These are phyloP conservation scores for Lachancea fermentati DNA, from an alignment of 805 yeast genomes.

Conservation along the genomic window DNA sequence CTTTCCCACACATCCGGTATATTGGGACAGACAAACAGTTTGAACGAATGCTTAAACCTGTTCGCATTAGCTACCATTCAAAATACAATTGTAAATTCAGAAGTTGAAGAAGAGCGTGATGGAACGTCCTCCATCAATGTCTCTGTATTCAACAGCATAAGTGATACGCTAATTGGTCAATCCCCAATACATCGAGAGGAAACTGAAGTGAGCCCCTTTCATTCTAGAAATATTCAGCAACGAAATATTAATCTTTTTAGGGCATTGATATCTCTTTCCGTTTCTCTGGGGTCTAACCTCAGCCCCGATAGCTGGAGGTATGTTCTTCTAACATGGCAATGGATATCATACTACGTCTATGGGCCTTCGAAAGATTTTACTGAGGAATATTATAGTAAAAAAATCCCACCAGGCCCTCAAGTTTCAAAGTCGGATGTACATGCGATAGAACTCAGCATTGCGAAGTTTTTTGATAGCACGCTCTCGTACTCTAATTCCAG, in stretches of 20 bases:
- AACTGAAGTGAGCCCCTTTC: conserved; percentile 10
- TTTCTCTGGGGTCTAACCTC: conserved; percentile 74
- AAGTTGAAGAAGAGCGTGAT: conserved; percentile 31
- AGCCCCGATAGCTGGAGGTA: conserved; percentile 57
- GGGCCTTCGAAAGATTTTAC: conserved; percentile 46
- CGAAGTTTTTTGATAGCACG: conserved; percentile 61
- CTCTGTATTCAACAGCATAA: conserved; percentile 17
- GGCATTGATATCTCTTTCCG: conserved; percentile 70
- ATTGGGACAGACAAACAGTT: conserved; percentile 46
- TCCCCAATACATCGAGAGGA: conserved; percentile 1
- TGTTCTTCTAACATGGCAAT: conserved; percentile 60
- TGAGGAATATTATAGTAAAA: conserved; percentile 33
- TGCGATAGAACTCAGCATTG: conserved; percentile 49
- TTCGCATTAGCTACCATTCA: conserved; percentile 43
- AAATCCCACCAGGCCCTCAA: conserved; percentile 38
- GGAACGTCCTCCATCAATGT: conserved; percentile 1
- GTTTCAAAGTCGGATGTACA: conserved; percentile 43
- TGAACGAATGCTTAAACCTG: conserved; percentile 53
- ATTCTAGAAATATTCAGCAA: conserved; percentile 47
- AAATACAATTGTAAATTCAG: conserved; percentile 42
- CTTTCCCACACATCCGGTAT: conserved; percentile 80
- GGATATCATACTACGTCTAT: conserved; percentile 68
- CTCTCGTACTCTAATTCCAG: conserved; percentile 47
- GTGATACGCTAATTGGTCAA: conserved; percentile 20
- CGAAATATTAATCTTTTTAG: conserved; percentile 72